Percentiles rank a stretch among this genome's conserved stretches.
These are phyloP conservation scores for Aspergillus fijiensis DNA, from an alignment of 2,329 filamentous ascomycete genomes.

Conservation along the genomic window DNA sequence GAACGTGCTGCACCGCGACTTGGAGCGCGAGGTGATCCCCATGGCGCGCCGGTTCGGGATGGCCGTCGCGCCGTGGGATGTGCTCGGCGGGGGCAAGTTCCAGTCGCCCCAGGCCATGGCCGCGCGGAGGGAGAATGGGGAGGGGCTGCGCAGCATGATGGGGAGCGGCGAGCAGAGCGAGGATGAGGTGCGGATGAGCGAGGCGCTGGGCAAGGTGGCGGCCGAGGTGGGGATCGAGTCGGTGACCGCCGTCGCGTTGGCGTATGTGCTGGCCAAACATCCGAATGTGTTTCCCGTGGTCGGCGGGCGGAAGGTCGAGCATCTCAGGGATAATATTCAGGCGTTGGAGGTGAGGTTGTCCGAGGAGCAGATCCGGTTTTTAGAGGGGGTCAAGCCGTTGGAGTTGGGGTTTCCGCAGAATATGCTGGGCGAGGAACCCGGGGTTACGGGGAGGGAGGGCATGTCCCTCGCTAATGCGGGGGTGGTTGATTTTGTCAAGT, in stretches of 20 bases:
- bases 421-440: slow-evolving; percentile 47
- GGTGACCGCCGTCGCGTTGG: slow-evolving; percentile 65
- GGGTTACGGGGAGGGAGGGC: slow-evolving; percentile 14
- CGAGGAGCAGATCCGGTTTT: slow-evolving; percentile 61
- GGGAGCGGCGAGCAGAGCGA: slow-evolving; percentile 42
- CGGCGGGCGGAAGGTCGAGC: slow-evolving; percentile 67
- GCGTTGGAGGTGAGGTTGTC: slow-evolving; percentile 61
- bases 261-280: slow-evolving; percentile 71
- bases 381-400: slow-evolving; percentile 62
- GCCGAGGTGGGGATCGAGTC: slow-evolving; percentile 53
- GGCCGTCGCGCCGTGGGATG: slow-evolving; percentile 60
- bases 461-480: slow-evolving; percentile 5
- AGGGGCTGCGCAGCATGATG: slow-evolving; percentile 38
- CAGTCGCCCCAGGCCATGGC: slow-evolving; percentile 50
- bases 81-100: slow-evolving; percentile 55
- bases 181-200: slow-evolving; percentile 53
- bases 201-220: slow-evolving; percentile 61
- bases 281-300: slow-evolving; percentile 73
- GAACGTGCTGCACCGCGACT: slow-evolving; percentile 40
- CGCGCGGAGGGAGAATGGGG: slow-evolving; percentile 44
- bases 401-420: slow-evolving; percentile 65
- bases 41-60: slow-evolving; percentile 44
- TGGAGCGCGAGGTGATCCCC: slow-evolving; percentile 45
- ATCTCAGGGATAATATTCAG: slow-evolving; percentile 69
- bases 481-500: slow-evolving; percentile 9